These are phyloP conservation scores for Aspergillus nanangensis DNA, from an alignment of 495 filamentous ascomycete species.

Conservation along the genomic window DNA sequence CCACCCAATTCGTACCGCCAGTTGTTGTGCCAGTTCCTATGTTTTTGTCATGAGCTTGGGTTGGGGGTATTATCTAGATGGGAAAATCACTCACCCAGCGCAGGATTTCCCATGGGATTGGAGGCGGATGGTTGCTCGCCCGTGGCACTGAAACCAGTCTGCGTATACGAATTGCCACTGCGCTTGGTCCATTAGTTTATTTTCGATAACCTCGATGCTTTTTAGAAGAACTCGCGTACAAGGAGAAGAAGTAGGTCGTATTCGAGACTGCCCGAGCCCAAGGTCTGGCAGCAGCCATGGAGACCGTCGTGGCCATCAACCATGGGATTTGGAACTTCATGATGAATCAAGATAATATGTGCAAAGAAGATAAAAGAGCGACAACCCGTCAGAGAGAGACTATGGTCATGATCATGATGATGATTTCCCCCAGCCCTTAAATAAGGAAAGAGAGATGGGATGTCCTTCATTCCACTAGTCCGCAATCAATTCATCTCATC, in stretches of 20 bases:
- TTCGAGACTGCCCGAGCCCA: slow-evolving; percentile 5
- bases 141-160: slow-evolving; percentile 61
- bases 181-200: background rate
- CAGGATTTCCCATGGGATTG: slow-evolving; percentile 77
- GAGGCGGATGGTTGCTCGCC: slow-evolving; percentile 51
- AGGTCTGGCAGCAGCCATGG: slow-evolving; percentile 18
- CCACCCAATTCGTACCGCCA: slow-evolving; percentile 52
- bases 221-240: slow-evolving; percentile 18
- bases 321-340: slow-evolving; percentile 14
- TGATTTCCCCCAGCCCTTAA: no score
- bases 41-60: background rate
- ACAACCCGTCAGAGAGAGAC: background rate
- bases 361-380: background rate
- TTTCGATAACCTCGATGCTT: background rate
- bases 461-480: no score
- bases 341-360: background rate
- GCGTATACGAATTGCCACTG: slow-evolving; percentile 57
- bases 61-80: background rate
- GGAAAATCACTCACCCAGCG: slow-evolving; percentile 22
- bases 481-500: no score
- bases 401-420: no score
- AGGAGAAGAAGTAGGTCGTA: slow-evolving; percentile 32
- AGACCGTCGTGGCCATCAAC: slow-evolving; percentile 11
- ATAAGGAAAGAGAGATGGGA: no score
- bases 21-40: slow-evolving; percentile 44